Base-by-base conservation (phyloP, 352 stramenopile genomes). In the Phytophthora pseudosyringae region DNA sequence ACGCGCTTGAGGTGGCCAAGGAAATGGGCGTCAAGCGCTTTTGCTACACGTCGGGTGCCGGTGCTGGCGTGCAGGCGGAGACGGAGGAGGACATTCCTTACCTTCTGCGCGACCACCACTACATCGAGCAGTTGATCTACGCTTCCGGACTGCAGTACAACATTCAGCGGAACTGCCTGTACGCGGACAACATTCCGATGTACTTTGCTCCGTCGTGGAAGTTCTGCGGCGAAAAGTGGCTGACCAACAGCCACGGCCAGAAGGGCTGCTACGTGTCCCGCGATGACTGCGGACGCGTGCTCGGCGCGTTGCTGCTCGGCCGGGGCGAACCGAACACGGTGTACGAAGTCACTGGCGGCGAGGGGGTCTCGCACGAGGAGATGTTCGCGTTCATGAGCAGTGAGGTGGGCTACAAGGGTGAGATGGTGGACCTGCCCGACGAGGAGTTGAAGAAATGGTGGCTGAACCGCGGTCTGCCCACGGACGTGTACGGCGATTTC, bases 341-440 rank as follows among this genome's bases (percentile, higher is more conserved):
- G 0, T 62, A 67, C 31, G 65, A 69, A 5, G 56, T 78, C 2
- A 75, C 69, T 0, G 69, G 65, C 1, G 33, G 54, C 3, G 59
- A 74, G 32, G 32, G 35, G 1, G 54, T 77, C 9, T 59, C 47
- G 6, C 48, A 77, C 44, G 35, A 67, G 28, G 64, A 76, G 4
- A 56, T 77, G 4, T 71, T 74, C 45, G 64, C 74, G 5, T 71
- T 36, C 7, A 77, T 74, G 64, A 61, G 47, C 60, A 40, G 44
- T 12, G 11, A 53, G 2, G 67, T 44, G 11, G 64, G 69, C 4
- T 76, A 71, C 54, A 68, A 74, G 45, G 55, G 32, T 29, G 48
- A 74, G 55, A 69, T 64, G 43, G 69, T 77, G 1, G 64, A 74
- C 52, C 63, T 74, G 59, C 18, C 64, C 0, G 69, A 77, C 28